Evolutionary conservation across 2,329 filamentous ascomycete genomes (phyloP), one percentile per base, ranked within the genome.

Genomic region (Colletotrichum chlorophyti): DNA sequence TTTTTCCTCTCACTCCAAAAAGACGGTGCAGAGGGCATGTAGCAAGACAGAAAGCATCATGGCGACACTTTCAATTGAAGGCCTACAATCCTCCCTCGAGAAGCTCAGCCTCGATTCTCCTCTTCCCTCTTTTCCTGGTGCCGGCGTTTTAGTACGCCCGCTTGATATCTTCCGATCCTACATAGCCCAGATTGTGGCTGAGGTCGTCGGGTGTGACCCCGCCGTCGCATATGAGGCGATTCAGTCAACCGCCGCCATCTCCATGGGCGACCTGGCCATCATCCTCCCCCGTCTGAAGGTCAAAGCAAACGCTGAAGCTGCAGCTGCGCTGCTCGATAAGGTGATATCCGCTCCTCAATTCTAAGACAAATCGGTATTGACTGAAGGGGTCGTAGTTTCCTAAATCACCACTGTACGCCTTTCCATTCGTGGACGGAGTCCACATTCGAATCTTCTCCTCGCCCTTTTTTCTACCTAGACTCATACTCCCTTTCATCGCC

Each of bases 371-470:
- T 1, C 3, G 12, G 15, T 6, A 14, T 37, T 55, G 1, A 60
- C 8, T 1, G 11, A 2, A 4, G 26, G 3, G 5, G n/a, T 51
- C 7, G 34, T 35, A 84, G 69, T 86, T 87, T 65, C 82, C 83
- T 31, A 79, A 81, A 41, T 84, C 82, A 45, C 82, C 84, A 24
- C 76, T 88, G 24, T 76, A 88, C 60, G 74, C 80, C 60, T 78
- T 79, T 55, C 85, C 86, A 2, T 74, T 76, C 24, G 74, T 79
- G 17, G 78, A 81, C 46, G 86, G 85, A 59, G 79, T 82, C 9
- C 87, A 87, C 62, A 74, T 91, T 11, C 81, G 83, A 52, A 88
- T 90, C 73, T 87, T 88, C 73, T 89, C 88, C 79, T 84, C 85
- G 66, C 78, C 83, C 0, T 71, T 75, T 14, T 76, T 81, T 7